Conservation (phyloP, 2,329 filamentous ascomycete species). For the Pestalotiopsis sp. region DNA sequence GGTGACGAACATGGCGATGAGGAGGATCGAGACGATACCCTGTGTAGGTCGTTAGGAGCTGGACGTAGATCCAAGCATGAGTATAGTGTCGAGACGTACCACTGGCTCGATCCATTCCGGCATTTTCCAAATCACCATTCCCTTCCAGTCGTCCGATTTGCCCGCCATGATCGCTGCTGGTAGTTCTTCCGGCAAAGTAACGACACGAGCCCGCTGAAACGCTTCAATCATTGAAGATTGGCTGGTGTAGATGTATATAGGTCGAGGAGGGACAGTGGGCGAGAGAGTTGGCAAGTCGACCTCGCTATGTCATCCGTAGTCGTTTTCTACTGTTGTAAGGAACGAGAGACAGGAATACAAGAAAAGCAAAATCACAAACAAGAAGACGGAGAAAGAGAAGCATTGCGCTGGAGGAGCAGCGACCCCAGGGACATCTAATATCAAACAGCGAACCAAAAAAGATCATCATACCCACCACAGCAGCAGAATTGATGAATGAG, state of each 20-base stretch:
- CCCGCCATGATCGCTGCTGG: conserved; percentile 1
- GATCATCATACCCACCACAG: conserved; percentile 6
- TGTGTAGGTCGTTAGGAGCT: conserved; percentile 15
- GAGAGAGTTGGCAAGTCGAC: not conserved
- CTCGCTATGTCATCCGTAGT: not conserved
- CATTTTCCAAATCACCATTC: conserved; percentile 25
- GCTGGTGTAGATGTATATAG: not conserved
- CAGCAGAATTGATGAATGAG: not conserved
- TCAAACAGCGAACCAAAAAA: conserved; percentile 2
- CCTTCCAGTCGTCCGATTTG: conserved; percentile 3
- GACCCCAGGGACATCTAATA: not conserved
- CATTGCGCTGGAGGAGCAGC: not conserved
- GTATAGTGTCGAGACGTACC: conserved; percentile 21
- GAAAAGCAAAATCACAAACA: not conserved
- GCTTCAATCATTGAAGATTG: not conserved
- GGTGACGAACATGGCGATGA: conserved; percentile 39
- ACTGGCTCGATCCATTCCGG: conserved; percentile 37
- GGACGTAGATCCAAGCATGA: not conserved
- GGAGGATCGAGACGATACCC: conserved; percentile 40
- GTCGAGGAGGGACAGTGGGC: not conserved
- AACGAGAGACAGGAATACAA: not conserved
- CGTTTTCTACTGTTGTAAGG: not conserved
- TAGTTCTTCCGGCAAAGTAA: not conserved
- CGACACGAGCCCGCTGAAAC: not conserved
- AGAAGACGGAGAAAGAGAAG: not conserved